phyloP scores from a whole-genome alignment of 192 early-diverging fungal species.

The Rhizoclosmatium sp. region DNA sequence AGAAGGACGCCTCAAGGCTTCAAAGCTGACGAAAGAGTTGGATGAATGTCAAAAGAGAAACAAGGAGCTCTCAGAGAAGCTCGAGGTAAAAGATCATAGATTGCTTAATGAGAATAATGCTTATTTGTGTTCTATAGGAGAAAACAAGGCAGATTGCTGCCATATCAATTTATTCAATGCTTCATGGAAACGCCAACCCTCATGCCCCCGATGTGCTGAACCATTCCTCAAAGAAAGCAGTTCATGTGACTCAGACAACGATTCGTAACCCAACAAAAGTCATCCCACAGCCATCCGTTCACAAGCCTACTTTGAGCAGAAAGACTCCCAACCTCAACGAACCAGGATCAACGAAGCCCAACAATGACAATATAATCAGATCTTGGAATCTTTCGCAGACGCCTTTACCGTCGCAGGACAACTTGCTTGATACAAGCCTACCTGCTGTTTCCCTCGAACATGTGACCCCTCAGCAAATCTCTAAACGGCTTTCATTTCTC shows the following conservation, averaged over 20 bases:
- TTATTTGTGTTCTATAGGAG: neutral
- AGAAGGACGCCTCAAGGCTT: conserved; percentile 9
- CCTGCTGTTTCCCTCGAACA: neutral
- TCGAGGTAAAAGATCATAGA: neutral
- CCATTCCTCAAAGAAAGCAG: neutral
- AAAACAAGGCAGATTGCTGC: conserved; percentile 24
- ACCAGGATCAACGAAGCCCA: neutral
- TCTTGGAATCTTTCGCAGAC: conserved; percentile 19
- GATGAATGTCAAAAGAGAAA: neutral
- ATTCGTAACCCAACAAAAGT: neutral
- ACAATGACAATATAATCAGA: conserved; percentile 1
- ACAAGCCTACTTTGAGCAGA: conserved; percentile 7
- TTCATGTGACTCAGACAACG: neutral
- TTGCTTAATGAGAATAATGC: too few species aligned
- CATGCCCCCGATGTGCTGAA: neutral
- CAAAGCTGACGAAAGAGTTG: conserved; percentile 21
- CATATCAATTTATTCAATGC: conserved; percentile 19
- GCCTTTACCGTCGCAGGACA: neutral
- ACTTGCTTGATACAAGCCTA: neutral
- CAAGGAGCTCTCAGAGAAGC: conserved; percentile 23
- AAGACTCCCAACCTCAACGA: neutral
- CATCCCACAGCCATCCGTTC: conserved; percentile 15
- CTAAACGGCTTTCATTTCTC: neutral
- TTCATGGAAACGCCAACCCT: neutral
- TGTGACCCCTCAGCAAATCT: neutral